These are phyloP conservation scores for Dictyostelium citrinum DNA, from an alignment of 78 protist species.

Conservation along the genomic window DNA sequence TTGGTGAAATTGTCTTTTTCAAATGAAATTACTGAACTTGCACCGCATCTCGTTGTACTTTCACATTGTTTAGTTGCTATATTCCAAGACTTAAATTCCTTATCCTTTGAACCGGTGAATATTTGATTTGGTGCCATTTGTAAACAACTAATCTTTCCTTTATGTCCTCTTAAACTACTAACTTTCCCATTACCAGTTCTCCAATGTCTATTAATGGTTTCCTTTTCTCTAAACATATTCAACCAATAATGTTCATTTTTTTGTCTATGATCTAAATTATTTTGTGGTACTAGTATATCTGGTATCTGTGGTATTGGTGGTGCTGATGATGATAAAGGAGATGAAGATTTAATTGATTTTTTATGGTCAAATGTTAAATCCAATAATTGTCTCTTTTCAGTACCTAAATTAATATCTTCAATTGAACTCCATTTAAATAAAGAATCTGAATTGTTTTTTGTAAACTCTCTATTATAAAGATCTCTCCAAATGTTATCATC, in stretches of 20 bases:
- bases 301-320: not conserved
- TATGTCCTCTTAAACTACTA: constrained; percentile 24
- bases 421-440: not conserved
- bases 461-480: not conserved
- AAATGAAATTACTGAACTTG: constrained; percentile 21
- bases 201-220: constrained; percentile 25
- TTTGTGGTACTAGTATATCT: not conserved
- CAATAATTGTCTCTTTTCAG: not conserved
- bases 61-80: constrained; percentile 4
- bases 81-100: constrained; percentile 21
- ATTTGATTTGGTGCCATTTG: constrained; percentile 7
- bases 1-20: constrained; percentile 42
- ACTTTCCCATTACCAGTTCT: not conserved
- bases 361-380: not conserved
- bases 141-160: constrained; percentile 18
- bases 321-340: too few species aligned
- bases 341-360: not conserved
- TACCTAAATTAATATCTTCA: not conserved
- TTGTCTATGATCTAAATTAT: not conserved
- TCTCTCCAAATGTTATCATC: constrained; percentile 26
- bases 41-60: not conserved
- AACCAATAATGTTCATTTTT: constrained; percentile 18
- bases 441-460: not conserved
- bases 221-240: constrained; percentile 12
- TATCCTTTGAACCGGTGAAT: constrained; percentile 13